Percentiles rank a stretch among this genome's conserved stretches.
phyloP scores from a whole-genome alignment of 768 basidiomycete species.

The Fibroporia radiculosa region DNA sequence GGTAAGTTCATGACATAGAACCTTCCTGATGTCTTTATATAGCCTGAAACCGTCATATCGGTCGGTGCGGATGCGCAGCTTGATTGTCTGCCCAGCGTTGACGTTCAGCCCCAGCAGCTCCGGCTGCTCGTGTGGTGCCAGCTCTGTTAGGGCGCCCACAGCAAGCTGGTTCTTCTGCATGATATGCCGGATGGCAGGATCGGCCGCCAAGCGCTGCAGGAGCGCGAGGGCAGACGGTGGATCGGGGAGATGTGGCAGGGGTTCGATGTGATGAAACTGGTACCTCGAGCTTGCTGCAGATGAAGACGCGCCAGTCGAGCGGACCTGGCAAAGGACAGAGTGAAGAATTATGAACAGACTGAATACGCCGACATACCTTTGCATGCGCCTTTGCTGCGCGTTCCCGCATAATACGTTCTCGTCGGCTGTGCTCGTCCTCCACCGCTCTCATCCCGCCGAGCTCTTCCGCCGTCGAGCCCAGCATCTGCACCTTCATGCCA shows the following conservation, averaged over 20 bases:
- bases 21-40: constrained; percentile 56
- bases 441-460: constrained; percentile 43
- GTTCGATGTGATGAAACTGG: constrained; percentile 56
- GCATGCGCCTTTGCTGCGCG: constrained; percentile 47
- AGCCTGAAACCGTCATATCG: constrained; percentile 63
- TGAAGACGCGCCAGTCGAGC: constrained; percentile 41
- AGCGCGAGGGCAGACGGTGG: constrained; percentile 48
- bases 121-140: constrained; percentile 73
- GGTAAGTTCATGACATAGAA: constrained; percentile 70
- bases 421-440: constrained; percentile 50
- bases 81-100: constrained; percentile 54
- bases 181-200: constrained; percentile 61
- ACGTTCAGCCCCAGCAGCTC: constrained; percentile 61
- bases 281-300: constrained; percentile 35
- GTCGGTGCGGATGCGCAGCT: constrained; percentile 62
- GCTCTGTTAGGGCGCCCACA: constrained; percentile 65
- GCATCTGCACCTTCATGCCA: constrained; percentile 61
- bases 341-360: not conserved
- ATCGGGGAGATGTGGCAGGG: constrained; percentile 57
- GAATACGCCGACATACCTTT: constrained; percentile 37
- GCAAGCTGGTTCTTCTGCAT: constrained; percentile 66
- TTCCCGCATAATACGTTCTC: constrained; percentile 52
- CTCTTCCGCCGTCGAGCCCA: constrained; percentile 58
- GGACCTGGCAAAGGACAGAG: constrained; percentile 32
- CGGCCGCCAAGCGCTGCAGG: constrained; percentile 53